Evolutionary conservation across 2,329 filamentous ascomycete genomes (phyloP).

Genomic region (Aspergillus amoenus): DNA sequence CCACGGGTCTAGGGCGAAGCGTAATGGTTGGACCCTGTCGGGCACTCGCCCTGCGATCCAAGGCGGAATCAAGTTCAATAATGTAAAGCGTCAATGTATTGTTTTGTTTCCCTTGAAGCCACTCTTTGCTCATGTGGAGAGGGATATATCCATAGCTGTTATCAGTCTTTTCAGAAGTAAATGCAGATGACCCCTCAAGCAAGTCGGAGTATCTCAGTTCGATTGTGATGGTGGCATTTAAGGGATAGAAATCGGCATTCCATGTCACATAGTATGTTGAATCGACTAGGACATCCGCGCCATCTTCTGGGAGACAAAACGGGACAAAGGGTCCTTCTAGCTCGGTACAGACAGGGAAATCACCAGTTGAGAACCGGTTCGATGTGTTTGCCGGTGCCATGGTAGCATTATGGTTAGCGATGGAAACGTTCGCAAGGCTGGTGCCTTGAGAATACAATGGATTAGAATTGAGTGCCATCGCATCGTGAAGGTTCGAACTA

Average conservation of each 20-base stretch:
- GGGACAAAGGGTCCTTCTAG: slow-evolving; percentile 22
- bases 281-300: slow-evolving; percentile 34
- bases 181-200: slow-evolving; percentile 34
- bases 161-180: slow-evolving; percentile 33
- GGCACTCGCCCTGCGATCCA: slow-evolving; percentile 24
- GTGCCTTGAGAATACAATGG: neutral
- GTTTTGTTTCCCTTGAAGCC: slow-evolving; percentile 37
- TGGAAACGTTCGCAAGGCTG: slow-evolving; percentile 1
- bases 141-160: slow-evolving; percentile 42
- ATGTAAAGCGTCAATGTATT: slow-evolving; percentile 42
- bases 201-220: slow-evolving; percentile 36
- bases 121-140: slow-evolving; percentile 39
- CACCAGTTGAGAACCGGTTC: slow-evolving; percentile 16
- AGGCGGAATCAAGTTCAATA: slow-evolving; percentile 29
- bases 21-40: slow-evolving; percentile 38
- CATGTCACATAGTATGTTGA: slow-evolving; percentile 42
- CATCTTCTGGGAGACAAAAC: slow-evolving; percentile 38
- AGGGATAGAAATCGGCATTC: slow-evolving; percentile 33
- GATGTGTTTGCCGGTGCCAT: slow-evolving; percentile 3
- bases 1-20: slow-evolving; percentile 32
- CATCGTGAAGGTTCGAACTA: neutral
- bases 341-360: slow-evolving; percentile 34
- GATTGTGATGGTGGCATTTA: slow-evolving; percentile 34
- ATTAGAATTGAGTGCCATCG: neutral
- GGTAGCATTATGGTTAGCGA: slow-evolving; percentile 3